Evolutionary conservation across 371 early-diverging fungal genomes (phyloP).

Genomic region (Haplosporangium sp.): DNA sequence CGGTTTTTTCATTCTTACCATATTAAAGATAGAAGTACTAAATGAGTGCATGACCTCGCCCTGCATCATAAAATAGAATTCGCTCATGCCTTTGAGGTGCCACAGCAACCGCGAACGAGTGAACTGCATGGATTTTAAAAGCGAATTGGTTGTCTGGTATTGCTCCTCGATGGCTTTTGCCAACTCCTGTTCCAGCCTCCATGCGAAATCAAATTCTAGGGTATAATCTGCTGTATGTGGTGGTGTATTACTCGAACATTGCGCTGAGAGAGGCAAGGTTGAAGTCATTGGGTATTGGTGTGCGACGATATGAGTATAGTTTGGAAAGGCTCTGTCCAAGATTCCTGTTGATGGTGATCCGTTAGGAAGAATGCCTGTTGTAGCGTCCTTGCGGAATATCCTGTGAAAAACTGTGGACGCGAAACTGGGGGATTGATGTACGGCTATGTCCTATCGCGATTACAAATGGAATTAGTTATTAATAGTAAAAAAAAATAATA

Average conservation of each 20-base stretch:
- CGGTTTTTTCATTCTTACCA: conserved; percentile 10
- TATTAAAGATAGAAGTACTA: conserved; percentile 19
- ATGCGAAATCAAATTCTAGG: conserved; percentile 11
- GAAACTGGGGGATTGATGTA: conserved; percentile 5
- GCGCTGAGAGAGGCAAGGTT: not conserved
- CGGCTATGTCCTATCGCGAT: not conserved
- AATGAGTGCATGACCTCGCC: conserved; percentile 46
- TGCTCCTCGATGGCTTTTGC: conserved; percentile 26
- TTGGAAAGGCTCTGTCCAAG: conserved; percentile 9
- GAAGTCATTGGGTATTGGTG: conserved; percentile 20
- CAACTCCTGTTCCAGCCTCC: conserved; percentile 27
- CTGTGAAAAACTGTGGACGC: conserved; percentile 6
- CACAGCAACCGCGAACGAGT: conserved; percentile 26
- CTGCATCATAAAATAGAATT: conserved; percentile 53
- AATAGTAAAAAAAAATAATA: not conserved
- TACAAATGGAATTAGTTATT: not conserved
- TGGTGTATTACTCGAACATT: not conserved
- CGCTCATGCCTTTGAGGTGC: conserved; percentile 46
- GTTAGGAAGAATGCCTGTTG: not conserved
- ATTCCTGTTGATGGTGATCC: too few species aligned
- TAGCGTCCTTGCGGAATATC: conserved; percentile 7
- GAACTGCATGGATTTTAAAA: conserved; percentile 26
- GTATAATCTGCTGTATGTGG: not conserved
- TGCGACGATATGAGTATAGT: conserved; percentile 6
- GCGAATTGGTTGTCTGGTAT: conserved; percentile 17